Base-by-base conservation (phyloP, 2,329 filamentous ascomycete species). In the Colletotrichum sp. region DNA sequence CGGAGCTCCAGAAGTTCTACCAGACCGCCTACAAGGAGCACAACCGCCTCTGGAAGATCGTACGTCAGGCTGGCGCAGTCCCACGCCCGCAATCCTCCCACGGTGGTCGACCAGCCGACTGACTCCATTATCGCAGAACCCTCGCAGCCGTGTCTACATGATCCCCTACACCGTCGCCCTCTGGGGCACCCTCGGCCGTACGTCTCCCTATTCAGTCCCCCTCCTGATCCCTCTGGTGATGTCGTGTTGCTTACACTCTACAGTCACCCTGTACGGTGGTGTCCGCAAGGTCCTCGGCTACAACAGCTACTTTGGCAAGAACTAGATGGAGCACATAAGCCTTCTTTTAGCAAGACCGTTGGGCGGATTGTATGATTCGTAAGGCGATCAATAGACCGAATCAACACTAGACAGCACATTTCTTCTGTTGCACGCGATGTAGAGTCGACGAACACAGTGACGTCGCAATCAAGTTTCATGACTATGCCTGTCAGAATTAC, bases 21-120 rank as follows among this genome's bases (percentile, higher is more conserved):
- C 94, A 96, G 88, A 88, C 90, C 79, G 93, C 94, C 80, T 94
- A 94, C 86, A 92, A 91, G 82, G 86, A 88, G 78, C 91, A 93
- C 85, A 88, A 92, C 80, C 92, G 94, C 82, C 86, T 95, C 84
- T 96, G 94, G 94, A 88, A 91, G 86, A 95, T 96, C 87, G 94
- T 96, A 90, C 84, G 93, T 89, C 57, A 55, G 60, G 5, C 18
- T 36, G n/a, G 6, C 24, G n/a, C 39, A 30, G 24, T 21, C 26
- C 2, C 6, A 18, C 21, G 55, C 52, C 26, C 32, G 15, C 26
- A 8, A 69, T 66, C 12, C 21, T 65, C 34, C 13, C n/a, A n/a
- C 16, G 39, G 13, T 34, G 57, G 74, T 36, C 64, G 61, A 75
- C 52, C 32, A 68, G 71, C 28, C 16, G 24, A 59, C 52, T 72